Evolutionary conservation across 306 rosid species (phyloP).

Genomic region (Malus sieversii): DNA sequence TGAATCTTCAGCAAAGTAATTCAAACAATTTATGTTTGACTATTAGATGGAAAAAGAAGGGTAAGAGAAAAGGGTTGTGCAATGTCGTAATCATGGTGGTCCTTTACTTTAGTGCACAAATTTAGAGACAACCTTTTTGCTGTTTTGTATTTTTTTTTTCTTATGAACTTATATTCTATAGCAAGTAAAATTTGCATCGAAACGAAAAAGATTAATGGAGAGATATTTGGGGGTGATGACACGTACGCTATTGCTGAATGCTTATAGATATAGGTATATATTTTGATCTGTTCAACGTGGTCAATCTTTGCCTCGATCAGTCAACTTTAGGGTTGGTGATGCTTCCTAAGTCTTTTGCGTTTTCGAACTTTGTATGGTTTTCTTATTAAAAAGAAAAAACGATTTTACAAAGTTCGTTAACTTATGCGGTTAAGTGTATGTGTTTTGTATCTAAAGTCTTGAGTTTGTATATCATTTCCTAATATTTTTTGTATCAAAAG

Average conservation of each 20-base stretch:
- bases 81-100: not conserved
- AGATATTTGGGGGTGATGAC: not conserved
- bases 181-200: not conserved
- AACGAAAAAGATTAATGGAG: not conserved
- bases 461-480: too few relatives aligned
- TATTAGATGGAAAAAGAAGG: not conserved
- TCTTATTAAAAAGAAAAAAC: too few relatives aligned
- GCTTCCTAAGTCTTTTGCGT: not conserved
- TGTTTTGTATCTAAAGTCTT: too few relatives aligned
- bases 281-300: not conserved
- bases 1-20: not conserved
- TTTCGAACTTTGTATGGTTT: not conserved
- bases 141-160: not conserved
- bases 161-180: not conserved
- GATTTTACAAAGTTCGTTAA: too few relatives aligned
- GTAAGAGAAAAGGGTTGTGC: not conserved
- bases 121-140: not conserved
- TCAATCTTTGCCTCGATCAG: not conserved
- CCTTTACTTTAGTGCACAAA: not conserved
- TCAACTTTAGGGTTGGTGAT: not conserved
- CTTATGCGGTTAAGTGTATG: too few relatives aligned
- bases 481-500: too few relatives aligned
- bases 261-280: not conserved
- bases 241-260: not conserved
- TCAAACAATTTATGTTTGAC: not conserved